Evolutionary conservation across 139 green algal genomes (phyloP), one percentile per base, ranked within the genome.

Genomic region (Zygnema circumcarinatum): DNA sequence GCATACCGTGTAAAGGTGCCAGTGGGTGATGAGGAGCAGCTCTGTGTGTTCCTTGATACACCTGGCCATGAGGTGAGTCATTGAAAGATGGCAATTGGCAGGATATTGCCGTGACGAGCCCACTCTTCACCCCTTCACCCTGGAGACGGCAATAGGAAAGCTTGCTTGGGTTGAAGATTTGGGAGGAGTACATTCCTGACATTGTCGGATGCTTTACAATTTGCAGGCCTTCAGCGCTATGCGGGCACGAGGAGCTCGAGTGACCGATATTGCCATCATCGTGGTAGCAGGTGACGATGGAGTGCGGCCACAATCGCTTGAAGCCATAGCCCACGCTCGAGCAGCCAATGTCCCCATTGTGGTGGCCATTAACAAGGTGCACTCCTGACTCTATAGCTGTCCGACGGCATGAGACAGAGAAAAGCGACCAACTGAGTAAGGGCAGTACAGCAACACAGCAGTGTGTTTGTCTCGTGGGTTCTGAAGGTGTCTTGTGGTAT

Each of bases 261-360:
- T 98, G 31, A 99, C 97, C 0, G 97, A 99, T 91, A 94, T 99
- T 33, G 97, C 96, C 3, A 94, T 99, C 87, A 95, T 99, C 84
- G 96, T 99, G 36, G 95, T 99, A 53, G 97, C 97, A 29, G 97
- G 97, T 7, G 96, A 99, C 87, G 97, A 99, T 83, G 97, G 97
- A 22, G 95, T 99, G 76, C 92, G 94, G 81, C 97, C 97, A 40
- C 97, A 99, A 93, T 99, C 97, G 1, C 72, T 94, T 0, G 97
- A 99, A 87, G 97, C 97, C 7, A 94, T 99, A 79, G 90, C 83
- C 29, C 97, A 99, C 88, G 97, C 97, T 1, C 93, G 96, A 88
- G 95, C 96, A 0, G 94, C 96, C 0, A 93, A 93, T 0, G 97
- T 99, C 67, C 97, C 97, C 81, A 98, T 99, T 68, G 84, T 96